Conservation (phyloP, 352 stramenopile species). For the Thalassiosira ordinaria region DNA sequence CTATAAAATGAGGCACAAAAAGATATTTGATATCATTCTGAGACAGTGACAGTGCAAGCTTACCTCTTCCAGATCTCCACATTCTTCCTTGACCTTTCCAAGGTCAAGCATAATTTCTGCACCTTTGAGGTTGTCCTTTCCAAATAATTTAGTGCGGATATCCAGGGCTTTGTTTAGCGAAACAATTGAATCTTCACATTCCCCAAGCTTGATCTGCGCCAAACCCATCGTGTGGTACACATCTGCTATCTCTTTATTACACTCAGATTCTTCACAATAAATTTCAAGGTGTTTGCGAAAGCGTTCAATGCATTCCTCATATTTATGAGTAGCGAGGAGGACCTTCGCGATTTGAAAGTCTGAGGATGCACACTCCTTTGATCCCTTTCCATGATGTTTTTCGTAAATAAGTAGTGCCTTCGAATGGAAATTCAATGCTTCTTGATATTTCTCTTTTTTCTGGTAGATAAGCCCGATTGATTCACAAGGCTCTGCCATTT, state of each 20-base stretch:
- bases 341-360: constrained; percentile 46
- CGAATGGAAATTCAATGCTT: constrained; percentile 58
- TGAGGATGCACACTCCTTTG: constrained; percentile 33
- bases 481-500: constrained; percentile 51
- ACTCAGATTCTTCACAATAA: constrained; percentile 34
- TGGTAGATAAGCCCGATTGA: constrained; percentile 58
- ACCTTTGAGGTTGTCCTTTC: constrained; percentile 46
- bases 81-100: constrained; percentile 53
- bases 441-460: constrained; percentile 42
- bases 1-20: too few relatives aligned
- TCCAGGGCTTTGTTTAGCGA: constrained; percentile 61
- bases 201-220: constrained; percentile 47
- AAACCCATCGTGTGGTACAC: constrained; percentile 51
- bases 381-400: constrained; percentile 38
- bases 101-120: constrained; percentile 57
- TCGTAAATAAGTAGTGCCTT: constrained; percentile 53
- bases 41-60: neutral
- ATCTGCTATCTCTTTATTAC: constrained; percentile 50
- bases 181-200: constrained; percentile 49
- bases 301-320: constrained; percentile 32
- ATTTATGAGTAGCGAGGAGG: constrained; percentile 45
- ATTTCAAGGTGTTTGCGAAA: constrained; percentile 38
- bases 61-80: constrained; percentile 55
- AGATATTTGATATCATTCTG: too few relatives aligned
- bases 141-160: constrained; percentile 55